These are phyloP conservation scores for Komagataella mondaviorum DNA, from an alignment of 805 yeast species.

Conservation along the genomic window DNA sequence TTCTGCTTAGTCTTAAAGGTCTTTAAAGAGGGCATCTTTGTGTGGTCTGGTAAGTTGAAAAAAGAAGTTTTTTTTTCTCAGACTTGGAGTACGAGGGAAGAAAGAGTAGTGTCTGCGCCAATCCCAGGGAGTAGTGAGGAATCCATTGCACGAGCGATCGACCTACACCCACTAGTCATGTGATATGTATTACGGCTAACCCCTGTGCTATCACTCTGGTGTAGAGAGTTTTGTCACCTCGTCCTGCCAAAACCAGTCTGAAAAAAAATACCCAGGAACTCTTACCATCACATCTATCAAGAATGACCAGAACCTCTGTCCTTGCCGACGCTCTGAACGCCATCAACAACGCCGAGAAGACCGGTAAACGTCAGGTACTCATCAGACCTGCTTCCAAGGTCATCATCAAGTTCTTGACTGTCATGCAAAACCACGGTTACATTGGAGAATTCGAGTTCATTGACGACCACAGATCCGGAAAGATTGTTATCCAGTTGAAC, in stretches of 20 bases:
- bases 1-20: slow-evolving; percentile 95
- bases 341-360: slow-evolving; percentile 98
- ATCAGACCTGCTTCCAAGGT: slow-evolving; percentile 98
- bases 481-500: slow-evolving; percentile 92
- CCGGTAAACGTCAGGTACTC: slow-evolving; percentile 98
- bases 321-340: slow-evolving; percentile 98
- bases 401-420: slow-evolving; percentile 91
- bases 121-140: not conserved
- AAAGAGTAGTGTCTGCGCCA: slow-evolving; percentile 3
- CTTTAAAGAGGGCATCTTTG: slow-evolving; percentile 51
- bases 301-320: slow-evolving; percentile 96
- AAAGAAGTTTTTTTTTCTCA: slow-evolving; percentile 19
- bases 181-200: not conserved
- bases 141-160: too few relatives aligned
- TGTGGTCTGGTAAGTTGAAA: not conserved
- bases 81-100: slow-evolving; percentile 1
- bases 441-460: slow-evolving; percentile 98
- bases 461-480: slow-evolving; percentile 99
- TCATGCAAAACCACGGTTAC: slow-evolving; percentile 97
- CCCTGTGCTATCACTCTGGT: slow-evolving; percentile 5
- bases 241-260: not conserved
- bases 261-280: not conserved
- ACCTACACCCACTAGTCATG: not conserved
- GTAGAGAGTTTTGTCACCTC: slow-evolving; percentile 3
- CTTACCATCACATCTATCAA: not conserved